Evolutionary conservation across 768 basidiomycete species (phyloP), one percentile per base, ranked within the genome.

Genomic region (Lentinus brumalis): DNA sequence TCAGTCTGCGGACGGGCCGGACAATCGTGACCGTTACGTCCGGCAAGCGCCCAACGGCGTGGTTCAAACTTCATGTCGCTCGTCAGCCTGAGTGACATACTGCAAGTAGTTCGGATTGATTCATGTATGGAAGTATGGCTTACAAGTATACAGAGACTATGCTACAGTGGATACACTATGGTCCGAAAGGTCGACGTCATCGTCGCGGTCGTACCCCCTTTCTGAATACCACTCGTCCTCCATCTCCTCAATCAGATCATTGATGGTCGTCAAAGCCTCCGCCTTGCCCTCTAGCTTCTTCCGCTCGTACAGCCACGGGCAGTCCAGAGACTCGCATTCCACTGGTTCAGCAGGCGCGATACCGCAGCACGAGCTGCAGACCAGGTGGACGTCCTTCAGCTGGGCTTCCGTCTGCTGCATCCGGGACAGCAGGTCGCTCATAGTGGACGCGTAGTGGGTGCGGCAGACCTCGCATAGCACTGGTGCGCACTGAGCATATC

Each of bases 271-370:
- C 26, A 78, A 54, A n/a, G 57, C 67, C 46, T 73, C 74, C 5
- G 62, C 47, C 59, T 75, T 79, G 60, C 71, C 67, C 61, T 88
- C 86, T 5, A 81, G 77, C 66, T 84, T 87, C 61, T 81, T 83
- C 39, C 92, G 79, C 32, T 87, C 83, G 66, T 86, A 97, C 38
- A 94, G 73, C 85, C 92, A 89, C 0, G 88, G 83, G 70, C 96
- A 98, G 69, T 97, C 94, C 49, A 92, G 76, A 8, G 92, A 93
- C 67, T 90, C 86, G 74, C 96, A 98, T 38, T 81, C 72, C 49
- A 87, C 82, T 0, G 81, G 79, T 57, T 93, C 92, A 12, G 74
- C 75, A 4, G 78, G 73, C 2, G 86, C 79, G 0, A 78, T 79
- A 3, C 76, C 75, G 4, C 86, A 77, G 71, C 96, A 98, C 2